Base-by-base conservation (phyloP, 202 grass and related monocot genomes). In the Carex sylvatica region DNA sequence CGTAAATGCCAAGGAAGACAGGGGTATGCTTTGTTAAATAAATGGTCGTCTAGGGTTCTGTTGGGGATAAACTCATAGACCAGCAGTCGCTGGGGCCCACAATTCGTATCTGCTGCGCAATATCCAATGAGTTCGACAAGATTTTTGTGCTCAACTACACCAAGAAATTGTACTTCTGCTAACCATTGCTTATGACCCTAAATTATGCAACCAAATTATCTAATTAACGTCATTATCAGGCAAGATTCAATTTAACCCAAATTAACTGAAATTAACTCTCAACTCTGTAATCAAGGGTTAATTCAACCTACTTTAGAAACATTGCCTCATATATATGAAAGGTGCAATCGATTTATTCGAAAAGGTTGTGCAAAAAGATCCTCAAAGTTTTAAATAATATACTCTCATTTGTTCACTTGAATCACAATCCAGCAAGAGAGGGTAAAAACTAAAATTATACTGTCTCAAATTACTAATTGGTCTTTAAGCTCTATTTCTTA, bases 11-110 rank as follows among this genome's bases (percentile, higher is more conserved):
- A 91, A 0, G 87, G 87, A 20, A 91, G 90, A 36, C 9, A 61
- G 28, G 77, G 80, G 61, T 79, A 59, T 26, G 75, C 82, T 62
- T 56, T 78, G 51, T 91, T 79, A 78, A 91, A 91, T 26, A 91
- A 79, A 52, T 89, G 90, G 14, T 88, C 84, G 30, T 91, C 86
- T 79, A 91, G 84, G 52, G 84, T 91, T 82, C 84, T 88, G 75
- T 91, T 91, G 1, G 81, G 81, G 69, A 91, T 38, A 79, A 88
- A 91, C 58, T 91, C 89, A 79, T 91, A 91, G 42, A 91, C 89
- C 60, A 91, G 80, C 31, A 91, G 83, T 52, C 89, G 82, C 75
- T 88, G 89, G 38, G 61, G 64, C 4, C 80, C 89, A 46, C 63
- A 23, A 15, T 88, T 86, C 2, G 63, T 87, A 84, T 86, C 51